Percentiles rank a stretch among this genome's conserved stretches.
phyloP scores from a whole-genome alignment of 179 eudicot species.

The Patellifolia procumbens region DNA sequence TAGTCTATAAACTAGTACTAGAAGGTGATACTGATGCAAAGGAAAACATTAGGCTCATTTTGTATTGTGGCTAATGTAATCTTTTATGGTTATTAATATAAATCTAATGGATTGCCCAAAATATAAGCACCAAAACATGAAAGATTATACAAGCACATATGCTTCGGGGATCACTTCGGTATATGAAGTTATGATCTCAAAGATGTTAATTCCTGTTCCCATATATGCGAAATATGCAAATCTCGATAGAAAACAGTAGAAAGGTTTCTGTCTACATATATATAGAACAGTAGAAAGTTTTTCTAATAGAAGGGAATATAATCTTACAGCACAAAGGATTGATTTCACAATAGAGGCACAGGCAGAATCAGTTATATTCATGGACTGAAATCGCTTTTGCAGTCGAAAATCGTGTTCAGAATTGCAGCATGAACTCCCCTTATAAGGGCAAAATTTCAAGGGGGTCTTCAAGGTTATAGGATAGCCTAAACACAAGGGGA shows the following conservation, averaged over 20 bases:
- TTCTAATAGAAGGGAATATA: neutral
- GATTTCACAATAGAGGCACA: conserved; percentile 73
- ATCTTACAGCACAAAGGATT: conserved; percentile 71
- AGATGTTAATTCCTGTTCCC: no score
- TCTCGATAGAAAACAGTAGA: no score
- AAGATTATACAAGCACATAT: conserved; percentile 2
- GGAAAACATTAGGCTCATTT: no score
- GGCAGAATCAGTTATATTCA: conserved; percentile 63
- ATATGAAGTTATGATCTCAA: no score
- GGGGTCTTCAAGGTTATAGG: conserved; percentile 55
- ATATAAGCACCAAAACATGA: no score
- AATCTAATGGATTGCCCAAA: no score
- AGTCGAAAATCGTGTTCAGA: conserved; percentile 48
- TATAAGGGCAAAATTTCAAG: conserved; percentile 61
- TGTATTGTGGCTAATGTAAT: no score
- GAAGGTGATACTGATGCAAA: no score
- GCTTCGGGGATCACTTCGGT: neutral
- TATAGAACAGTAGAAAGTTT: neutral
- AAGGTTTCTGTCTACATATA: no score
- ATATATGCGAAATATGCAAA: no score
- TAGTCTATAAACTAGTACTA: no score
- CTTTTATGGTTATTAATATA: no score
- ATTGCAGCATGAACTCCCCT: conserved; percentile 68
- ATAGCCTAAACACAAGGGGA: conserved; percentile 42
- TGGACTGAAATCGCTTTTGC: conserved; percentile 55